Base-by-base conservation (phyloP, 176 grass and related monocot genomes). In the Zoysia pacifica region DNA sequence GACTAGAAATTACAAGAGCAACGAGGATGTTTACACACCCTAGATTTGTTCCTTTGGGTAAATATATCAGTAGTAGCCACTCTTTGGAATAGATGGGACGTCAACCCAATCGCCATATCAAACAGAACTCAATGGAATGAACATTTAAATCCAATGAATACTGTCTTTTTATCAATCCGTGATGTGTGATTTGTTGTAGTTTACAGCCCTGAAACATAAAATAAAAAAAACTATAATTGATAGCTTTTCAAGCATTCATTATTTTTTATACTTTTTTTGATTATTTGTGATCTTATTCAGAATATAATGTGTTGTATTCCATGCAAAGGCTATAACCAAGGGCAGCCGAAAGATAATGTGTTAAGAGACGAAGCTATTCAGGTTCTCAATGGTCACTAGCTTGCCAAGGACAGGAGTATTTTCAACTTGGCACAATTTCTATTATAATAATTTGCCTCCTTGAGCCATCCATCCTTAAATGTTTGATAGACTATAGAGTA, bases 51-150 rank as follows among this genome's bases (percentile, higher is more conserved):
- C 46, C 16, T 82, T 43, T 78, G 76, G 50, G 67, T 51, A 56
- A 88, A 90, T 84, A 70, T 85, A 46, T 63, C 73, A 50, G 74
- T 72, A 48, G 80, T 58, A 62, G 69, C 44, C 38, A 58, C 80
- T 76, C 89, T 81, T 69, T 93, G 90, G 54, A 97, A 93, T 73
- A 93, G 45, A 14, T 85, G 86, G 13, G 82, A 80, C 80, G 93
- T 84, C 61, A 89, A 86, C 54, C 90, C 93, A 79, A 90, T 68
- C 16, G 90, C 88, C 93, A 97, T 97, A 79, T 76, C 40, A 79
- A 82, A 28, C 38, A 61, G 35, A 79, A 82, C 37, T 80, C 58
- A 70, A 71, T 37, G 16, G 15, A 19, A 68, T 52, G 28, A 86
- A 84, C 74, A 59, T 62, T 74, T 60, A 75, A 80, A 87, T 88